Evolutionary conservation across 2,329 filamentous ascomycete species (phyloP).

Genomic region (Stemphylium lycopersici): DNA sequence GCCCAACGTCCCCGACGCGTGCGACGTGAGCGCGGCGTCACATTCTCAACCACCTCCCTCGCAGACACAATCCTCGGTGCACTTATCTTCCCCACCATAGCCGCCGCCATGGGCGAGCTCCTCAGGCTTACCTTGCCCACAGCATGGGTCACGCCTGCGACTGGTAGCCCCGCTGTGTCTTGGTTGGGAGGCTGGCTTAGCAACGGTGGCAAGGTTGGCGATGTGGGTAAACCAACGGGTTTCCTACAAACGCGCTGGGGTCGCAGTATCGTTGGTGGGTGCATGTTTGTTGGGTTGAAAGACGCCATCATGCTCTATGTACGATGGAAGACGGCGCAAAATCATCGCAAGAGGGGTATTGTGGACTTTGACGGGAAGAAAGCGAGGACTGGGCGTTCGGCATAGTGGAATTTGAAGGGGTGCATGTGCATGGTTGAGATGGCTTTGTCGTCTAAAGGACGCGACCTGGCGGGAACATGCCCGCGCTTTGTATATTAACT

Average conservation of each 20-base stretch:
- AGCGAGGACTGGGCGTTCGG: neutral
- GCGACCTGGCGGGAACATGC: too few relatives aligned
- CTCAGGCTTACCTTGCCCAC: conserved; percentile 72
- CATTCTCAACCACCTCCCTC: conserved; percentile 61
- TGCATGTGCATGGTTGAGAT: too few relatives aligned
- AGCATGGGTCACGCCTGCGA: conserved; percentile 64
- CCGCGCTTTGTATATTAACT: too few relatives aligned
- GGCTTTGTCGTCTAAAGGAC: too few relatives aligned
- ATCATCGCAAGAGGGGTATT: conserved; percentile 54
- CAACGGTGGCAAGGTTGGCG: conserved; percentile 14
- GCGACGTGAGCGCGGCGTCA: conserved; percentile 56
- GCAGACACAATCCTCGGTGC: conserved; percentile 69
- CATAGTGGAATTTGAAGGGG: neutral
- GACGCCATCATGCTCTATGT: conserved; percentile 68
- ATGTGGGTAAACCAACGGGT: conserved; percentile 59
- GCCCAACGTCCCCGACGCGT: conserved; percentile 31
- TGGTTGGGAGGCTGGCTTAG: conserved; percentile 33
- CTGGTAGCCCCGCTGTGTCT: conserved; percentile 19
- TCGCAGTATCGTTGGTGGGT: conserved; percentile 85
- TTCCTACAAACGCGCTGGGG: conserved; percentile 87
- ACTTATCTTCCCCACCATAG: conserved; percentile 81
- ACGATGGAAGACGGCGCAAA: conserved; percentile 57
- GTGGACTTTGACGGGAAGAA: conserved; percentile 45
- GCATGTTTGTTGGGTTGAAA: conserved; percentile 84
- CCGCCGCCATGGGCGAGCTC: conserved; percentile 76